A percentile compares a stretch with the other conserved stretches of the same genome.
phyloP scores from a whole-genome alignment of 2,329 filamentous ascomycete genomes.

The Aspergillus versicolor region DNA sequence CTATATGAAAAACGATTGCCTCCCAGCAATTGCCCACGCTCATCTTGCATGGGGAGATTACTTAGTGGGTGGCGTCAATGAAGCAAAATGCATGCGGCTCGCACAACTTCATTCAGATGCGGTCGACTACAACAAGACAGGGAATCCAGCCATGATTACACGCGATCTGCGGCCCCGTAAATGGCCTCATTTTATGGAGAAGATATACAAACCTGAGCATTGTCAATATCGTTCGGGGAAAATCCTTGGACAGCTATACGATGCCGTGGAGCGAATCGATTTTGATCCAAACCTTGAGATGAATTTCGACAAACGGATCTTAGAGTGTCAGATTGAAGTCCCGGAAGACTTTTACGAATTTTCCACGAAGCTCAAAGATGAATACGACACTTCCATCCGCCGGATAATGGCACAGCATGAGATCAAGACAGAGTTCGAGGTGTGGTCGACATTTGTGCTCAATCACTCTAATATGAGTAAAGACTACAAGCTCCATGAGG shows the following conservation, averaged over 20 bases:
- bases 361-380: constrained; percentile 66
- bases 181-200: constrained; percentile 91
- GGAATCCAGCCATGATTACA: constrained; percentile 69
- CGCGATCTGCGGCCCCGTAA: constrained; percentile 57
- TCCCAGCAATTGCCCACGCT: constrained; percentile 75
- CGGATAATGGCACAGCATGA: constrained; percentile 83
- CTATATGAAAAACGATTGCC: constrained; percentile 87
- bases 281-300: constrained; percentile 72
- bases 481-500: constrained; percentile 86
- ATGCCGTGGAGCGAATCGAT: constrained; percentile 66
- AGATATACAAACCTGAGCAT: constrained; percentile 47
- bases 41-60: constrained; percentile 77
- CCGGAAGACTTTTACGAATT: constrained; percentile 55
- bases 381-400: constrained; percentile 75
- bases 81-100: constrained; percentile 69
- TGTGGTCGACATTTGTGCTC: constrained; percentile 84
- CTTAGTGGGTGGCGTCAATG: constrained; percentile 62
- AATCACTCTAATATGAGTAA: constrained; percentile 67
- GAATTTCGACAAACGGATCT: constrained; percentile 73
- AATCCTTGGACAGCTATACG: constrained; percentile 79
- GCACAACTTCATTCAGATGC: constrained; percentile 83
- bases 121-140: constrained; percentile 93
- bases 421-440: constrained; percentile 84
- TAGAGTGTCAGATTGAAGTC: constrained; percentile 59
- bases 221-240: constrained; percentile 65